A percentile compares a stretch with the other conserved stretches of the same genome.
phyloP scores from a whole-genome alignment of 169 alveolate genomes.

The Eimeria praecox region DNA sequence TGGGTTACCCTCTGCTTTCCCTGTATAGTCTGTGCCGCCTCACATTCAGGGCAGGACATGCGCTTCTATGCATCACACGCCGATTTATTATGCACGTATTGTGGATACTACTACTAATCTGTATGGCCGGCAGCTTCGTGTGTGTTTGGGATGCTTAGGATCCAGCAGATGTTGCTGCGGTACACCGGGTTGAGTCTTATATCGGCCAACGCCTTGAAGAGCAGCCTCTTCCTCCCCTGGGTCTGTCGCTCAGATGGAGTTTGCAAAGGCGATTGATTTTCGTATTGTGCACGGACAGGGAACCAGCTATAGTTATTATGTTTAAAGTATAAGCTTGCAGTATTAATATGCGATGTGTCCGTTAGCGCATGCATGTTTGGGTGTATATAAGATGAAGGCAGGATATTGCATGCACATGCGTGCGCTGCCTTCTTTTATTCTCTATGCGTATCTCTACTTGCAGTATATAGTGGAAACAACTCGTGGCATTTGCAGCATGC shows the following conservation, averaged over 20 bases:
- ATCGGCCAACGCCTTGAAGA: constrained; percentile 63
- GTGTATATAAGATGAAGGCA: neutral
- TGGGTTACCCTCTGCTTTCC: neutral
- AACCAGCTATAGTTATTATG: neutral
- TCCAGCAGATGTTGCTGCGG: constrained; percentile 53
- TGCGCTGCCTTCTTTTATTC: neutral
- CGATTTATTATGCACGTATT: neutral
- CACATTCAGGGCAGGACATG: neutral
- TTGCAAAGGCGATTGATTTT: neutral
- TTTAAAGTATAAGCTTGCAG: neutral
- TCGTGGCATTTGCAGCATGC: neutral
- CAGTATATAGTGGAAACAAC: neutral
- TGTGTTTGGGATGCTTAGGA: constrained; percentile 10
- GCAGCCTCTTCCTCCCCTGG: constrained; percentile 65
- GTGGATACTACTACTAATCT: neutral
- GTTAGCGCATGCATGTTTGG: neutral
- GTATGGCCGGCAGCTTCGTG: neutral
- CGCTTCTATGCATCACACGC: neutral
- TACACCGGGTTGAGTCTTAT: constrained; percentile 64
- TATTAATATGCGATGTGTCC: neutral
- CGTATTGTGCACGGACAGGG: neutral
- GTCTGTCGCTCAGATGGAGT: neutral
- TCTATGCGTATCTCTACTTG: neutral
- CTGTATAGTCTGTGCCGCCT: neutral
- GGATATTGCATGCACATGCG: neutral